Evolutionary conservation across 495 filamentous ascomycete species (phyloP).

Genomic region (Penicillium riverlandense): DNA sequence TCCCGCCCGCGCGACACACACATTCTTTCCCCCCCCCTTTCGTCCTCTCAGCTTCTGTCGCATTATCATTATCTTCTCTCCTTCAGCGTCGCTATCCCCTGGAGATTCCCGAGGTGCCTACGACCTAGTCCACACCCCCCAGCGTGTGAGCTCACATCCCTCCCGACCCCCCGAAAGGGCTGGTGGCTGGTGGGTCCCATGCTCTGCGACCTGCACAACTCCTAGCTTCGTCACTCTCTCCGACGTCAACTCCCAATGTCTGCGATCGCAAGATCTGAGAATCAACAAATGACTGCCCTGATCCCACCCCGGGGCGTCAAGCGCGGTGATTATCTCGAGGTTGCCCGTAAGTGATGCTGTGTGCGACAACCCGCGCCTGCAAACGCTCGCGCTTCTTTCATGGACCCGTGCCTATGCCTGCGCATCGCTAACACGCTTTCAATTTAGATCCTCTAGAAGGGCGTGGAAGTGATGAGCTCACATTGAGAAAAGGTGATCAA

Average conservation of each 20-base stretch:
- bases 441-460: conserved; percentile 73
- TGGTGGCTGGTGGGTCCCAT: conserved; percentile 15
- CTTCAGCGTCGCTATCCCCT: too few relatives aligned
- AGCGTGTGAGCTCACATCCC: too few relatives aligned
- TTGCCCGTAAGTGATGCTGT: conserved; percentile 60
- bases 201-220: conserved; percentile 15
- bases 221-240: conserved; percentile 1
- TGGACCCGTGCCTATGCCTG: background rate
- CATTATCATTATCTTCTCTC: too few relatives aligned
- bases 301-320: conserved; percentile 38
- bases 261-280: conserved; percentile 5
- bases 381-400: conserved; percentile 2
- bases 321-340: conserved; percentile 63
- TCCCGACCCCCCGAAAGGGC: conserved; percentile 16
- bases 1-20: too few relatives aligned
- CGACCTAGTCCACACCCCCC: too few relatives aligned
- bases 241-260: conserved; percentile 1
- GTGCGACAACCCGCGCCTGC: conserved; percentile 8
- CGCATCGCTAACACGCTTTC: conserved; percentile 8
- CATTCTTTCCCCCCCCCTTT: too few relatives aligned
- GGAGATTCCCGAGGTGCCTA: too few relatives aligned
- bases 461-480: conserved; percentile 88
- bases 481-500: conserved; percentile 75
- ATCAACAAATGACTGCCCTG: conserved; percentile 30
- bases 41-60: too few relatives aligned